Conservation (phyloP, 1,284 basidiomycete species). For the Hypsizygus ulmarius region DNA sequence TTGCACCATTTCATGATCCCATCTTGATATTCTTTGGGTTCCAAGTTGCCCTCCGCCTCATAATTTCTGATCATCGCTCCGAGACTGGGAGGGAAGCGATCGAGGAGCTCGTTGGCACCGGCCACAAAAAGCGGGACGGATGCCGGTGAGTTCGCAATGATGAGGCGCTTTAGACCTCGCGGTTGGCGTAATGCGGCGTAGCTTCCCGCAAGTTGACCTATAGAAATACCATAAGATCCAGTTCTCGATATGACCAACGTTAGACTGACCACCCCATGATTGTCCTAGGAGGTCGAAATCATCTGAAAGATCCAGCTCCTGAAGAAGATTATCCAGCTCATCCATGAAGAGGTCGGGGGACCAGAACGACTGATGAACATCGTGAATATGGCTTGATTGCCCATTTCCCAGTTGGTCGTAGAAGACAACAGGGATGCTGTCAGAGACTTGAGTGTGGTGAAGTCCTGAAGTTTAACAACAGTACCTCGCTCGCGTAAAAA, state of each 20-base stretch:
- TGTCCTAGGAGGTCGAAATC: slow-evolving; percentile 14
- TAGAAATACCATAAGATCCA: too few relatives aligned
- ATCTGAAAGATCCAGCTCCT: slow-evolving; percentile 10
- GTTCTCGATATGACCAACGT: too few relatives aligned
- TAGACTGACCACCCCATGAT: slow-evolving; percentile 14
- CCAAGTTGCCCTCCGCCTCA: slow-evolving; percentile 24
- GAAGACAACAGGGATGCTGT: slow-evolving; percentile 10
- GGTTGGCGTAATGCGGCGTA: slow-evolving; percentile 28
- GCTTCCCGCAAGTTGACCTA: too few relatives aligned
- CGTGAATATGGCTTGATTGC: slow-evolving; percentile 14
- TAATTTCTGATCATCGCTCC: slow-evolving; percentile 20
- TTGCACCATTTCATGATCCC: slow-evolving; percentile 24
- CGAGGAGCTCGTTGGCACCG: slow-evolving; percentile 18
- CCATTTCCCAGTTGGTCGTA: slow-evolving; percentile 18
- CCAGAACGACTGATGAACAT: slow-evolving; percentile 13
- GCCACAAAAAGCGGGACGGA: slow-evolving; percentile 30
- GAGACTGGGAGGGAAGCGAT: slow-evolving; percentile 25
- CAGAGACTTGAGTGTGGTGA: too few relatives aligned
- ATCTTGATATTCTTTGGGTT: slow-evolving; percentile 25
- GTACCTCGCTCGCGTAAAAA: too few relatives aligned
- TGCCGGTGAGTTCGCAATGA: slow-evolving; percentile 35
- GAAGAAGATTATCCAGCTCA: slow-evolving; percentile 16
- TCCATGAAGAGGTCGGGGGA: slow-evolving; percentile 17
- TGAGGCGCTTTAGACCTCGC: slow-evolving; percentile 38
- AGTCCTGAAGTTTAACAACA: too few relatives aligned